These are phyloP conservation scores for Hanseniaspora meyeri DNA, from an alignment of 805 yeast genomes.

Conservation along the genomic window DNA sequence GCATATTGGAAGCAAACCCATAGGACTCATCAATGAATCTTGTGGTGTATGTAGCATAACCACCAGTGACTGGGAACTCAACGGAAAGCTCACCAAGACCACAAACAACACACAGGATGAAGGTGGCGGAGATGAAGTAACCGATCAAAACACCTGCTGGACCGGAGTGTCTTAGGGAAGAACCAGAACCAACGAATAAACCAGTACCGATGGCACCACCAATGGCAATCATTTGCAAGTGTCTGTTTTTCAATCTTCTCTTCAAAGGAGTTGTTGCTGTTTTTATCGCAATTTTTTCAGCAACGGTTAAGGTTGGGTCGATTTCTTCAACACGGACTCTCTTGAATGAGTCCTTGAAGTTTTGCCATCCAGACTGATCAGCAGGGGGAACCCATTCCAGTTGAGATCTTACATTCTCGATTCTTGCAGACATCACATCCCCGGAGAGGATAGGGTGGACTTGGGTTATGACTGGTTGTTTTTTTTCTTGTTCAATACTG, in stretches of 20 bases:
- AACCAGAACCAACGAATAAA: constrained; percentile 59
- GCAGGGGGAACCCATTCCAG: background rate
- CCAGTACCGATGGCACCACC: constrained; percentile 71
- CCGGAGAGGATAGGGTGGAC: constrained; percentile 8
- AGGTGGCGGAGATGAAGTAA: constrained; percentile 42
- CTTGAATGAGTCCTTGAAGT: constrained; percentile 40
- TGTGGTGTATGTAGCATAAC: constrained; percentile 48
- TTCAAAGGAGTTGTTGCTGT: constrained; percentile 46
- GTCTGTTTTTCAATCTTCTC: constrained; percentile 41
- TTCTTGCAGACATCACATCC: constrained; percentile 9
- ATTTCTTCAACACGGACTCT: constrained; percentile 27
- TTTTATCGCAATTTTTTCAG: constrained; percentile 35
- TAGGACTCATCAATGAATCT: constrained; percentile 46
- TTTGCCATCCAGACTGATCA: constrained; percentile 27
- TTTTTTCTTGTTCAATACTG: constrained; percentile 9
- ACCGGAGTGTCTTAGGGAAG: constrained; percentile 49
- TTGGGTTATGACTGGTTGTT: background rate
- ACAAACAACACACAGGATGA: constrained; percentile 48
- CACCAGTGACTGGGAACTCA: constrained; percentile 51
- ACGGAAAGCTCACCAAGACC: constrained; percentile 50
- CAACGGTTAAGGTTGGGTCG: constrained; percentile 32
- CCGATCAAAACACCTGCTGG: constrained; percentile 54
- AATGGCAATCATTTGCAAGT: constrained; percentile 52
- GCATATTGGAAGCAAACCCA: constrained; percentile 53
- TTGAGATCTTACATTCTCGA: constrained; percentile 8